These are phyloP conservation scores for Globisporangium solare DNA, from an alignment of 352 stramenopile genomes.

Conservation along the genomic window DNA sequence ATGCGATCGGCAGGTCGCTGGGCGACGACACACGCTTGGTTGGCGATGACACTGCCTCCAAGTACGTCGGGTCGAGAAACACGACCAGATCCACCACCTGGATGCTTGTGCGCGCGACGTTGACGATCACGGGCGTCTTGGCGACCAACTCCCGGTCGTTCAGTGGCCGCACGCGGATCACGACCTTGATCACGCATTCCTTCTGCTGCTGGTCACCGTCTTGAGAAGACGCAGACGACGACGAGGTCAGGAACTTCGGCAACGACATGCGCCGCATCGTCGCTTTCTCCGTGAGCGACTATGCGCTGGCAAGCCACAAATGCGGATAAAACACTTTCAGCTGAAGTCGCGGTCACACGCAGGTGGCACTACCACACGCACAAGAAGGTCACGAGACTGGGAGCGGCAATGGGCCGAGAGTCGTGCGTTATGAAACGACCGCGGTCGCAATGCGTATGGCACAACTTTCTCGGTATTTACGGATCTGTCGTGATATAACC, in stretches of 20 bases:
- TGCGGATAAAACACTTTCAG: no score
- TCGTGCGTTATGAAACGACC: no score
- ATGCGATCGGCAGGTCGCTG: constrained; percentile 18
- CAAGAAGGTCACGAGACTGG: no score
- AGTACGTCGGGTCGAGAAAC: constrained; percentile 50
- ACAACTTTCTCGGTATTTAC: no score
- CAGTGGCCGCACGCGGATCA: constrained; percentile 66
- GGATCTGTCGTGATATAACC: no score
- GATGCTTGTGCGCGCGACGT: constrained; percentile 35
- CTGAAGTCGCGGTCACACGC: no score
- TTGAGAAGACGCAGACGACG: neutral
- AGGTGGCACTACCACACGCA: no score
- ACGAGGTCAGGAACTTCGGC: constrained; percentile 15
- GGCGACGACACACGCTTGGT: constrained; percentile 14
- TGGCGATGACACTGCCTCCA: constrained; percentile 32
- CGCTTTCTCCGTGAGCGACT: no score
- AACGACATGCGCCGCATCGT: constrained; percentile 15
- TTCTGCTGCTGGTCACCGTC: constrained; percentile 18
- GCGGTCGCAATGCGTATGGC: no score
- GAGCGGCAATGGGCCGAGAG: no score
- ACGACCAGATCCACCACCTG: constrained; percentile 64
- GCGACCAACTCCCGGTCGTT: constrained; percentile 47
- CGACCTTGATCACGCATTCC: constrained; percentile 63
- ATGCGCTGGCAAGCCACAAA: no score
- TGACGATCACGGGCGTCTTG: constrained; percentile 50